Base-by-base conservation (phyloP, 768 basidiomycete species). In the Suillus plorans region DNA sequence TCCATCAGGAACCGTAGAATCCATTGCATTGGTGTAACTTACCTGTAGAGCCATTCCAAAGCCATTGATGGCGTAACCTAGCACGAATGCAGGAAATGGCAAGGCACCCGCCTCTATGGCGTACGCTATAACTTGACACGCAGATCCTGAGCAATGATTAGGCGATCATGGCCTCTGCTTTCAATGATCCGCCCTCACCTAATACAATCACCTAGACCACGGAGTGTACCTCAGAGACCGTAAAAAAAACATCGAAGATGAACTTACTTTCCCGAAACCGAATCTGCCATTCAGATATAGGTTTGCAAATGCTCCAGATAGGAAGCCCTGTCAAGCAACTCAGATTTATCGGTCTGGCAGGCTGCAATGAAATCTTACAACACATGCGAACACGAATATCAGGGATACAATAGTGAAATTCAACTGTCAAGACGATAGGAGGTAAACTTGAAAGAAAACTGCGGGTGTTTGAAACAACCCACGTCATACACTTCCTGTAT, bases 401-500 rank as follows among this genome's bases (percentile, higher is more conserved):
- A 87, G 66, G 0, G 86, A 87, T 14, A 88, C 86, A 9, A 83
- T 63, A 1, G 81, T 73, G 66, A 83, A 88, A 10, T 78, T 78
- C 25, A 87, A 77, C 84, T 86, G 64, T 28, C 28, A 57, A 39
- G 36, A 28, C 14, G 22, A 37, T 73, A 31, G 67, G 20, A 36
- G 2, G 12, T 25, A 28, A 62, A 16, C 6, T 20, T 42, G 6
- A 28, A 22, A 31, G 12, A 41, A 13, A 4, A 34, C 6, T n/a
- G 60, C 0, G 14, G 39, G 47, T 14, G 13, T 36, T 34, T 34
- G 18, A 39, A 18, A 41, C 7, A 5, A 58, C 76, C 22, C 68
- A 84, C 84, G 69, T 79, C 77, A 71, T 84, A 85, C 71, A 84
- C 82, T 8, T 75, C 73, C 72, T 90, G 91, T 57, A 94, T 87